Conservation (phyloP, 2,329 filamentous ascomycete species). For the Aspergillus thermomutatus region DNA sequence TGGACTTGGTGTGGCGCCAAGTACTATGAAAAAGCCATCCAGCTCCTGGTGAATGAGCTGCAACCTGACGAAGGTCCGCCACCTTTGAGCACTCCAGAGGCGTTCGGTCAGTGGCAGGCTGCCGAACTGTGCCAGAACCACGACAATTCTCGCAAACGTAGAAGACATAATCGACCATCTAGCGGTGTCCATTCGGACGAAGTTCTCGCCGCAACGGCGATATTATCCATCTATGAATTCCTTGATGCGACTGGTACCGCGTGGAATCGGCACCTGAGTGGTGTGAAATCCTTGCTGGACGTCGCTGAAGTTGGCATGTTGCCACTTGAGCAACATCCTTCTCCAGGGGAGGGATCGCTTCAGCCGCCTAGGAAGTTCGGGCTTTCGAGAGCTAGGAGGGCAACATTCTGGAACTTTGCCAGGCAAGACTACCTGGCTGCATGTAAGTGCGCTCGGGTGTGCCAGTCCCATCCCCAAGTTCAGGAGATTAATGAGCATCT, state of each 20-base stretch:
- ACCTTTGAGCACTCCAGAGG: constrained; percentile 32
- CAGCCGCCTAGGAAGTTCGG: constrained; percentile 30
- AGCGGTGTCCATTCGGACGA: constrained; percentile 51
- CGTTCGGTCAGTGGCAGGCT: constrained; percentile 36
- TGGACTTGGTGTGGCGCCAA: constrained; percentile 61
- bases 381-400: constrained; percentile 55
- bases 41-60: constrained; percentile 49
- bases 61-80: constrained; percentile 36
- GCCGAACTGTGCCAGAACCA: constrained; percentile 29
- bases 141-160: constrained; percentile 44
- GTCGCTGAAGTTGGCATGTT: constrained; percentile 41
- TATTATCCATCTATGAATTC: constrained; percentile 66
- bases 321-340: constrained; percentile 38
- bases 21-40: constrained; percentile 62
- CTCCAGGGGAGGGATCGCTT: constrained; percentile 37
- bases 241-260: constrained; percentile 62
- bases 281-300: constrained; percentile 61
- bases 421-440: constrained; percentile 64
- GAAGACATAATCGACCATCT: constrained; percentile 38
- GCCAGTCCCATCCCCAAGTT: not conserved
- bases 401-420: constrained; percentile 66
- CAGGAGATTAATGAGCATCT: not conserved
- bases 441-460: constrained; percentile 40
- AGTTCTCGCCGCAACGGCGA: constrained; percentile 62
- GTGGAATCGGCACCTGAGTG: constrained; percentile 63